A percentile compares a stretch with the other conserved stretches of the same genome.
phyloP scores from a whole-genome alignment of 331 rosid genomes.

The Prunus yedoensis region DNA sequence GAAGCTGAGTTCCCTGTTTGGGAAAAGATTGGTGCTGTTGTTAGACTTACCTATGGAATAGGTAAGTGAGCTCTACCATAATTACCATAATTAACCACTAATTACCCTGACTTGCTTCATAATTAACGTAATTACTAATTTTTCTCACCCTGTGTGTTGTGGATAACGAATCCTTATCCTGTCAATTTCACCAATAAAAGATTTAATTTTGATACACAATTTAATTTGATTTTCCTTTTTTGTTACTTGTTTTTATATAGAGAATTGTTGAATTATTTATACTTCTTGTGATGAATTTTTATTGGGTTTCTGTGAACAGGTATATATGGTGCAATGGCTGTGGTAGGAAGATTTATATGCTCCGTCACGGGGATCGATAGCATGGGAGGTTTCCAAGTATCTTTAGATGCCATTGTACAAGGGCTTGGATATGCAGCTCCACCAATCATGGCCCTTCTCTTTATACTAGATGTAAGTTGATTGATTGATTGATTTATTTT shows the following conservation, averaged over 20 bases:
- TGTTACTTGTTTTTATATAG: background rate
- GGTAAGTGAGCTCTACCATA: slow-evolving; percentile 43
- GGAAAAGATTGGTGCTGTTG: slow-evolving; percentile 93
- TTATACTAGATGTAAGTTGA: slow-evolving; percentile 80
- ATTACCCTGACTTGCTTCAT: background rate
- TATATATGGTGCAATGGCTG: slow-evolving; percentile 93
- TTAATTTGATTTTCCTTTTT: background rate
- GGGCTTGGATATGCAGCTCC: slow-evolving; percentile 96
- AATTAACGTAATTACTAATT: background rate
- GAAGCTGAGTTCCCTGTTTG: slow-evolving; percentile 86
- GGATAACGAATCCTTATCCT: background rate
- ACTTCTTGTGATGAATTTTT: background rate
- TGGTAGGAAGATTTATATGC: slow-evolving; percentile 85
- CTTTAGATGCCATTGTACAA: slow-evolving; percentile 73
- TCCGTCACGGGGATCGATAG: slow-evolving; percentile 82
- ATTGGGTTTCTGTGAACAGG: slow-evolving; percentile 42
- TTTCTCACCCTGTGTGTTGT: background rate
- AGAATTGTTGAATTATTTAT: background rate
- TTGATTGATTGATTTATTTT: background rate
- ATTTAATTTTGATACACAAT: background rate
- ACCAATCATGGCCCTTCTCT: slow-evolving; percentile 92
- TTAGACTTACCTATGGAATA: slow-evolving; percentile 85
- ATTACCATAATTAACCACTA: background rate
- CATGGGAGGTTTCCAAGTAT: slow-evolving; percentile 77
- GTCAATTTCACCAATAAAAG: background rate